Conservation (phyloP, 2,329 filamentous ascomycete species). For the Penicillium sp. region DNA sequence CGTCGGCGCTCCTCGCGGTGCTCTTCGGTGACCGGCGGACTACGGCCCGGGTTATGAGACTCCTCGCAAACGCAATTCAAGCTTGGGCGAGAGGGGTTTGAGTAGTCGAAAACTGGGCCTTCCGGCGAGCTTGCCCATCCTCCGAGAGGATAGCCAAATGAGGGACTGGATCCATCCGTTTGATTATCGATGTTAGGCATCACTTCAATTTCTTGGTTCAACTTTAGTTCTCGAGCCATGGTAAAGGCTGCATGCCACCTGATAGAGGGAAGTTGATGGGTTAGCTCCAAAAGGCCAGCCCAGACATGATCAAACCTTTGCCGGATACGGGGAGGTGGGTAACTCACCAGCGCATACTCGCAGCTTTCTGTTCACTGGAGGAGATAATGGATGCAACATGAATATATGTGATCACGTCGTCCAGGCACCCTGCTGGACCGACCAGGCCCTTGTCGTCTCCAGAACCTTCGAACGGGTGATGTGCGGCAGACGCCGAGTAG, state of each 20-base stretch:
- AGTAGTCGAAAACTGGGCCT: slow-evolving; percentile 41
- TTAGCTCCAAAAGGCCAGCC: not conserved
- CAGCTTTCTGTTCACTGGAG: slow-evolving; percentile 88
- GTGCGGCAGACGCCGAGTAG: slow-evolving; percentile 65
- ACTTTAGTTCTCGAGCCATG: slow-evolving; percentile 76
- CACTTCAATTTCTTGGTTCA: slow-evolving; percentile 67
- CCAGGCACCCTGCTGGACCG: slow-evolving; percentile 63
- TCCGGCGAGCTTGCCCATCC: slow-evolving; percentile 47
- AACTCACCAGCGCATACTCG: slow-evolving; percentile 73
- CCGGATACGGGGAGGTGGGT: too few species aligned
- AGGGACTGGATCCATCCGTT: slow-evolving; percentile 28
- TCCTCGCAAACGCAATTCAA: slow-evolving; percentile 34
- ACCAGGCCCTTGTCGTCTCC: slow-evolving; percentile 48
- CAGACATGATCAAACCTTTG: too few species aligned
- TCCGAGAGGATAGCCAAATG: slow-evolving; percentile 28
- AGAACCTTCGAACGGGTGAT: slow-evolving; percentile 46
- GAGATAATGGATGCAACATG: slow-evolving; percentile 88
- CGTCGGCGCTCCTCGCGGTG: slow-evolving; percentile 82
- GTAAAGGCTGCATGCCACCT: slow-evolving; percentile 89
- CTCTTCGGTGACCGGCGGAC: slow-evolving; percentile 58
- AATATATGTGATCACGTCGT: slow-evolving; percentile 88
- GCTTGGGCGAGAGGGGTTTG: slow-evolving; percentile 27
- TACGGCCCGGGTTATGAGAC: slow-evolving; percentile 16
- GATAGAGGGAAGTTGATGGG: not conserved
- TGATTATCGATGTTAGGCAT: slow-evolving; percentile 27